Base-by-base conservation (phyloP, 2,329 filamentous ascomycete species). In the Tolypocladium sp. region DNA sequence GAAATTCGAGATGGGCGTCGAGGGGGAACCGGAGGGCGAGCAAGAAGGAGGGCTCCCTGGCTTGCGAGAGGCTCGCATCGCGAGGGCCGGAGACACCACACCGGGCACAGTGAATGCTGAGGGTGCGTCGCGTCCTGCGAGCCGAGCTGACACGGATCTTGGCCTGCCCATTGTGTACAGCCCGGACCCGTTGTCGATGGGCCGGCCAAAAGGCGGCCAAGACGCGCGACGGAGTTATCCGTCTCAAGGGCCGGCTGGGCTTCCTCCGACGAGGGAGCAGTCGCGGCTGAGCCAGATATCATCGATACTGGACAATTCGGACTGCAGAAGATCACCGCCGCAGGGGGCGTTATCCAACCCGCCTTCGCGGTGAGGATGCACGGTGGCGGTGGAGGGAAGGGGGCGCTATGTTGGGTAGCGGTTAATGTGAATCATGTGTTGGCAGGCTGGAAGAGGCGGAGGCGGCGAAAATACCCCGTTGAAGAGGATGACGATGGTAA, bases 251-350 rank as follows among this genome's bases (percentile, higher is more conserved):
- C 56, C 60, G 6, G 56, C 54, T 4, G 54, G 54, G 12, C 46
- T 57, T 5, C 51, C 56, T 12, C 49, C 60, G 60, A 63, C 64
- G 62, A 64, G 65, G 59, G 60, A 67, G 37, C 62, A 62, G 57
- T 59, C 69, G 17, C 65, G 70, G 35, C 67, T 74, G 52, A 73
- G 72, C 53, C 72, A 73, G 55, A 70, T 75, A 55, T 71, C 73
- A 13, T 73, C 71, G 7, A 49, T 65, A 12, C 27, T 64, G 13
- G 57, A 57, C 22, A 55, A 59, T 5, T 25, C 58, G 2, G 63
- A 54, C 35, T 61, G 62, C 30, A 44, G 57, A 20, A 49, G 58
- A 35, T 56, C 51, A 3, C 59, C 59, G 9, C 57, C 42, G 27
- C 53, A 49, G 20, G 40, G 30, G 15, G 41, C 30, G 10, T 33